Base-by-base conservation (phyloP, 2,329 filamentous ascomycete species). In the Aspergillus proliferans region DNA sequence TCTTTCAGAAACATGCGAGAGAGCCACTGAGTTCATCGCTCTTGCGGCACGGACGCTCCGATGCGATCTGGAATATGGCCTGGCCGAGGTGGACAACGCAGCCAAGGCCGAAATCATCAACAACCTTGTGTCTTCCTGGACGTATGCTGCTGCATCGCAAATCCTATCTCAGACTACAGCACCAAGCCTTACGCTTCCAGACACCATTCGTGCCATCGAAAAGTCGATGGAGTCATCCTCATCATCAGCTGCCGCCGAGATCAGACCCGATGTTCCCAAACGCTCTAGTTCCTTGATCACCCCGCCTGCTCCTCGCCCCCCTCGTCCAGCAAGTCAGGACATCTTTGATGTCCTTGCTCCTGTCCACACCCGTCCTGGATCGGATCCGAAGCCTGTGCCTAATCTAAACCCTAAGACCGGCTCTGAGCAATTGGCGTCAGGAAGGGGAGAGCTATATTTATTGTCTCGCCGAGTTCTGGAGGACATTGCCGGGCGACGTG, bases 1-100 rank as follows among this genome's bases (percentile, higher is more conserved):
- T 53, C 78, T 96, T n/a, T 86, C 88, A 1, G 90, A 97, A 62
- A 82, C 96, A 24, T 95, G 90, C 64, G 83, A 84, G 52, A 81
- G 91, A 50, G 85, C 89, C 1, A 78, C 93, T 8, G 85, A 88
- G 53, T 97, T 96, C 59, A 86, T 97, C 34, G 86, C 88, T 1
- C 81, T 85, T 36, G 84, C 88, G 34, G 87, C 88, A 3, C 82
- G 87, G 47, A 82, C 90, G 19, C 83, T 97, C 72, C 82, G 90
- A 46, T 79, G 82, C 47, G 93, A 97, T 62, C 74, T 97, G 2
- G 71, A 82, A 43, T 76, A 79, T n/a, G 83, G 85, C 33, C 74
- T 85, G 47, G 65, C 70, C 12, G 66, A 75, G 3, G 66, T 70
- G 33, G 60, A 65, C 21, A 55, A 64, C 26, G 51, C 58, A 10